A percentile compares a stretch with the other conserved stretches of the same genome.
Evolutionary conservation across 306 rosid genomes (phyloP).

Genomic region (Ziziphus jujuba): DNA sequence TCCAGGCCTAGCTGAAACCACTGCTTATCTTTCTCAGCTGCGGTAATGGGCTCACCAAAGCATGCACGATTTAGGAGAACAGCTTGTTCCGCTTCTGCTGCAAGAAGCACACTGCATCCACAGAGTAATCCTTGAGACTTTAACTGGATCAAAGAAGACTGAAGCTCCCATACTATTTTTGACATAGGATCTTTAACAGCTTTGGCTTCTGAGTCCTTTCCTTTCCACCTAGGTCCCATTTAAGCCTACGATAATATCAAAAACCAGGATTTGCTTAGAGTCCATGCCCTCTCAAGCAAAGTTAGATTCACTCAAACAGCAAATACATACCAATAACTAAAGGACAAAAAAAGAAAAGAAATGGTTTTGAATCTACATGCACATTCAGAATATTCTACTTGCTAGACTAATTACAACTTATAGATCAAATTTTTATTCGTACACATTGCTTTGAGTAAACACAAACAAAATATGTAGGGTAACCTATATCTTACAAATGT

Average conservation of each 20-base stretch:
- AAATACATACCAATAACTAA: too few species aligned
- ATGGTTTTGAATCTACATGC: too few species aligned
- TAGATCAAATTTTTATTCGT: too few species aligned
- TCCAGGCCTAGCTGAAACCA: conserved; percentile 65
- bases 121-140: conserved; percentile 48
- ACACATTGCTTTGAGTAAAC: too few species aligned
- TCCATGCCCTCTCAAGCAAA: too few species aligned
- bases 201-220: conserved; percentile 61
- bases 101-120: conserved; percentile 41
- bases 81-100: conserved; percentile 50
- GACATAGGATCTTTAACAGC: conserved; percentile 75
- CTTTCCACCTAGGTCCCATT: conserved; percentile 88
- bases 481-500: too few species aligned
- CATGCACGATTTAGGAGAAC: conserved; percentile 57
- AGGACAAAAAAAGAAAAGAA: too few species aligned
- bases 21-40: conserved; percentile 48
- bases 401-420: too few species aligned
- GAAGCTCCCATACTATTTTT: conserved; percentile 51
- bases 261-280: neutral
- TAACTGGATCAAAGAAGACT: conserved; percentile 50
- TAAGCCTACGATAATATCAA: conserved; percentile 2
- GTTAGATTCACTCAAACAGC: too few species aligned
- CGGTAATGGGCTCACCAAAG: conserved; percentile 53
- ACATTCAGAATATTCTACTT: too few species aligned
- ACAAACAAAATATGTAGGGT: too few species aligned